Evolutionary conservation across 2,329 filamentous ascomycete genomes (phyloP), one percentile per base, ranked within the genome.

Genomic region (Hypoxylon sp.): DNA sequence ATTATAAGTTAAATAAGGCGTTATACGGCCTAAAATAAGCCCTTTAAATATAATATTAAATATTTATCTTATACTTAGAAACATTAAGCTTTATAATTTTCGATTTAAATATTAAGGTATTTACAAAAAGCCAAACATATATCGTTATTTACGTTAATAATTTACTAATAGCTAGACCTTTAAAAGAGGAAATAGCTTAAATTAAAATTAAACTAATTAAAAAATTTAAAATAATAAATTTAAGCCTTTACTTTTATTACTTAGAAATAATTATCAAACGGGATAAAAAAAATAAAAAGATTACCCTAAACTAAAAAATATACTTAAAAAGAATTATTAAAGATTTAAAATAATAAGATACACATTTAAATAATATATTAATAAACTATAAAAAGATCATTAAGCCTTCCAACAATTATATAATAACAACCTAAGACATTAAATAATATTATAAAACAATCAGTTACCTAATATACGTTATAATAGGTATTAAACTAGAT

Each of bases 321-420:
- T 61, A 65, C 19, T 43, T 64, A 21, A 59, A 64, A 46, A 43
- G 51, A 37, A 51, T 55, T n/a, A 58, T 63, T 59, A 63, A 37
- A 30, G 4, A 60, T 8, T 65, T 6, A 27, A n/a, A n/a, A n/a
- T n/a, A n/a, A n/a, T 61, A 47, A 53, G 23, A 9, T 53, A 65
- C 32, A 56, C n/a, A n/a, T n/a, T n/a, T n/a, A n/a, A n/a, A n/a
- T n/a, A n/a, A n/a, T n/a, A n/a, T n/a, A n/a, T n/a, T n/a, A n/a
- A n/a, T n/a, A 48, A 48, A 57, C 57, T 16, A 11, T 45, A 60
- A 60, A 14, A 43, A 52, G 43, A 54, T 58, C 16, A 41, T 23
- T 43, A 63, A 63, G 30, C 25, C n/a, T n/a, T n/a, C n/a, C n/a
- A n/a, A n/a, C n/a, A n/a, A n/a, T n/a, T n/a, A n/a, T n/a, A n/a